phyloP scores from a whole-genome alignment of 768 basidiomycete species.

The Tylopilus subfusipes region DNA sequence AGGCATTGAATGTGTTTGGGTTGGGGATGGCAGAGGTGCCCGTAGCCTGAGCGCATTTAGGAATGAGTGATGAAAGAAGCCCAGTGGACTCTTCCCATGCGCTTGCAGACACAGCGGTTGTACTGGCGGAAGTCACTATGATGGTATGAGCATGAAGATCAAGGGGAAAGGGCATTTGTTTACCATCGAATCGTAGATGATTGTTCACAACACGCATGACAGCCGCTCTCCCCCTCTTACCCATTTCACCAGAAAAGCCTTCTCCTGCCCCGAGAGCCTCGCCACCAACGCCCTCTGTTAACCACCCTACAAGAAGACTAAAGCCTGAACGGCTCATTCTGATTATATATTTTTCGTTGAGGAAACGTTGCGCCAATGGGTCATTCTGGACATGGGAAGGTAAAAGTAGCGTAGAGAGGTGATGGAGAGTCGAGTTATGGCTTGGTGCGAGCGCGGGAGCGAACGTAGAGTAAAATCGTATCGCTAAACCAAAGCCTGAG shows the following conservation, averaged over 20 bases:
- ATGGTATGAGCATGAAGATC: slow-evolving; percentile 18
- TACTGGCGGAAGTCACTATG: slow-evolving; percentile 67
- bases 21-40: slow-evolving; percentile 44
- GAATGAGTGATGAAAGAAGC: slow-evolving; percentile 72
- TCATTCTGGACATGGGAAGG: slow-evolving; percentile 83
- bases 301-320: slow-evolving; percentile 89
- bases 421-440: slow-evolving; percentile 69
- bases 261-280: slow-evolving; percentile 78
- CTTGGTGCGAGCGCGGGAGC: slow-evolving; percentile 60
- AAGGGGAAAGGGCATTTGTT: slow-evolving; percentile 13
- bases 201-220: slow-evolving; percentile 95
- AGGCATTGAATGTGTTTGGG: slow-evolving; percentile 70
- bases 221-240: slow-evolving; percentile 80
- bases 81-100: slow-evolving; percentile 88
- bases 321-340: slow-evolving; percentile 91
- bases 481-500: slow-evolving; percentile 44
- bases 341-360: slow-evolving; percentile 87
- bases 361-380: slow-evolving; percentile 77
- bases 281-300: slow-evolving; percentile 88
- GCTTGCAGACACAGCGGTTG: slow-evolving; percentile 56
- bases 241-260: slow-evolving; percentile 77
- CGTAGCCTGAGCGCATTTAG: slow-evolving; percentile 49
- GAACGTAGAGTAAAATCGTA: slow-evolving; percentile 70
- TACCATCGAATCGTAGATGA: slow-evolving; percentile 87
- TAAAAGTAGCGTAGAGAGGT: slow-evolving; percentile 74